Evolutionary conservation across 148 eudicot species (phyloP), one percentile per base, ranked within the genome.

Genomic region (Pouteria glomerata): DNA sequence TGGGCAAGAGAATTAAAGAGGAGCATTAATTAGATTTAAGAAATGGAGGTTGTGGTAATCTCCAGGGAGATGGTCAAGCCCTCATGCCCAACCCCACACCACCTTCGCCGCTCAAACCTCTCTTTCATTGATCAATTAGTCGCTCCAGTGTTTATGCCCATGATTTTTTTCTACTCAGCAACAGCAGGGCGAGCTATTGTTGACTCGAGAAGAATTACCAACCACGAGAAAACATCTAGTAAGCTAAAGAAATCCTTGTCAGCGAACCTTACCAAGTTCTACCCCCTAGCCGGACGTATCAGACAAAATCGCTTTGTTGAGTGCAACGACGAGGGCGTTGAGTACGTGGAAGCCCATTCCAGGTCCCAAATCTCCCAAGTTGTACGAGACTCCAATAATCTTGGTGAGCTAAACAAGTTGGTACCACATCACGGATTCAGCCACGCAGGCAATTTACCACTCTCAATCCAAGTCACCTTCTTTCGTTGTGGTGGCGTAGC

Each of bases 261-360:
- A 0, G 67, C 69, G 5, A 58, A 72, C 47, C 62, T 87, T 16
- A 70, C 73, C 23, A 53, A 35, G 27, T 87, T 77, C 66, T 87
- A 87, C 64, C 90, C 90, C n/a, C 76, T 87, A 2, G 83, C 88
- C 0, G 86, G 90, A 4, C 74, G 83, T 47, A 57, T 82, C 2
- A 80, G 68, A 14, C 80, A 80, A 44, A 72, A 74, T 31, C 23
- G 48, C 18, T 74, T 72, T 6, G 74, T 84, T 2, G 83, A 84
- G 23, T 86, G 89, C 69, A 83, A 77, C 35, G 85, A 83, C 47
- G 69, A 60, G 0, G 85, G 90, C 8, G 80, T 76, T 34, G 74
- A 62, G 1, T 78, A 62, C 55, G 16, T 74, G 3, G 79, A 78
- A 55, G 80, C 86, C 6, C 30, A 30, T 61, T 82, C 70, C n/a